Percentiles rank a stretch among this genome's conserved stretches.
phyloP scores from a whole-genome alignment of 768 basidiomycete species.

The Mycena vitilis region DNA sequence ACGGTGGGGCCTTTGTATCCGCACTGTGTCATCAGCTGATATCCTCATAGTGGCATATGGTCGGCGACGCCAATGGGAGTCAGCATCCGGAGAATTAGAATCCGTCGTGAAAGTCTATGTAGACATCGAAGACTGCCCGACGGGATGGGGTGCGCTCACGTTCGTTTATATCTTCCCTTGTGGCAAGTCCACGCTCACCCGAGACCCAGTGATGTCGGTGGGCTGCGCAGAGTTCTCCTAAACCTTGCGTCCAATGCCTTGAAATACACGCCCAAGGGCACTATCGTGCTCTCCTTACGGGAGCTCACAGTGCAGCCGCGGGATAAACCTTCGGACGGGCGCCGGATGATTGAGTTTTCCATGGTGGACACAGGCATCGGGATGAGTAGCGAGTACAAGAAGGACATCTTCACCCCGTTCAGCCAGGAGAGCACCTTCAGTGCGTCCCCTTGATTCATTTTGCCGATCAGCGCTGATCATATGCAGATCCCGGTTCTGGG shows the following conservation, averaged over 20 bases:
- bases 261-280: constrained; percentile 24
- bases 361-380: constrained; percentile 25
- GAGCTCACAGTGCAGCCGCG: not conserved
- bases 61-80: constrained; percentile 22
- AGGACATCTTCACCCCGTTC: constrained; percentile 22
- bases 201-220: constrained; percentile 11
- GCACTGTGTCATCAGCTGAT: not conserved
- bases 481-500: constrained; percentile 18
- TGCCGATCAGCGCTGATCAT: not conserved
- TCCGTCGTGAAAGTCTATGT: constrained; percentile 19
- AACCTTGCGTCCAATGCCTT: constrained; percentile 24
- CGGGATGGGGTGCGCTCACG: constrained; percentile 18
- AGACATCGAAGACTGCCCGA: constrained; percentile 19
- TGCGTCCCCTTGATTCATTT: not conserved
- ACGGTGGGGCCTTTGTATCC: not conserved
- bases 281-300: constrained; percentile 17
- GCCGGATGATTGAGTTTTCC: constrained; percentile 20
- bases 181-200: not conserved
- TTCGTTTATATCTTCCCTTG: not conserved
- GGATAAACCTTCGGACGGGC: constrained; percentile 2
- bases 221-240: constrained; percentile 22
- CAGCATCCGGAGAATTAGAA: constrained; percentile 11
- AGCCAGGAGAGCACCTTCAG: constrained; percentile 19
- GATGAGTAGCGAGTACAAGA: constrained; percentile 26
- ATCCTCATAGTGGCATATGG: constrained; percentile 17